Base-by-base conservation (phyloP, 1,284 basidiomycete species). In the Xanthoconium separans region DNA sequence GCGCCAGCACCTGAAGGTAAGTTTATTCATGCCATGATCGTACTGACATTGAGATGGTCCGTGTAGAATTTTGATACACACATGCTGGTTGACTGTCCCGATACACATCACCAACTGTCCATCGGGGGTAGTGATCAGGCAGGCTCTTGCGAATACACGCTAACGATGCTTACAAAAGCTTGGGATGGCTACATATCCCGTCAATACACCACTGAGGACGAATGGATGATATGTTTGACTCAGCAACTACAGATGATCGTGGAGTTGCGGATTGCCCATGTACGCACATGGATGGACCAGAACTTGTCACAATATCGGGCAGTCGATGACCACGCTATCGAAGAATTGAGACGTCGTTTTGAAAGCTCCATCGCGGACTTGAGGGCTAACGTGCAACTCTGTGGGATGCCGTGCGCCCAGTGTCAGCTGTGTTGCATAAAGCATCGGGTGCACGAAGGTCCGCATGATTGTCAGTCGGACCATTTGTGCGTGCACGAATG, bases 381-480 rank as follows among this genome's bases (percentile, higher is more conserved):
- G 48, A 74, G 65, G 50, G 65, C 74, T 1, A 75, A 70, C 44
- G 66, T 81, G 6, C 76, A 80, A 47, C 61, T 84, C 0, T 86
- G 84, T 61, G 69, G 71, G 39, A 58, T 74, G 42, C 69, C 74
- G 40, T 85, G 83, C 57, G 56, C 57, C 0, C 50, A 48, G 0
- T 85, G 84, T 62, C 71, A 78, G 42, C 69, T 84, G 3, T 57
- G 66, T 15, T 86, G 84, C 54, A 83, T 55, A 6, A 71, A 68
- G 16, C 69, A 66, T 47, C 71, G 75, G 2, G 71, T 70, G 12
- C 84, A 86, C 51, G 70, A 72, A 4, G 74, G 71, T 1, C 51
- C 49, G 0, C 84, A 85, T 55, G 61, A 77, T 45, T 86, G 84
- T 58, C 62, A 64, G 20, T 79, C 83, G 0, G 61, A 68, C 24